Evolutionary conservation across 495 filamentous ascomycete genomes (phyloP).

Genomic region (Aspergillus affinis): DNA sequence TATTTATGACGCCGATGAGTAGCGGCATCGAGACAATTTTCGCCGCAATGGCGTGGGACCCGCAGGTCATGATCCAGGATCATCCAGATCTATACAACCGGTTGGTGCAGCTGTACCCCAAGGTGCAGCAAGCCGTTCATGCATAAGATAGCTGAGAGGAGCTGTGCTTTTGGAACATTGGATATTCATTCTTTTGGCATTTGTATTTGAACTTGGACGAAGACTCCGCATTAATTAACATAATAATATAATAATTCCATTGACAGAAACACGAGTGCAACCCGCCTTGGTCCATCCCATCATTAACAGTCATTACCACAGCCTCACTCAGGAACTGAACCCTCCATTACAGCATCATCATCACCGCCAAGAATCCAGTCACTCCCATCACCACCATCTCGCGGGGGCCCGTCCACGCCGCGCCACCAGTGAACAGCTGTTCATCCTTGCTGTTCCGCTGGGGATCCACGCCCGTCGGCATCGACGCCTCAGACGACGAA

Average conservation of each 20-base stretch:
- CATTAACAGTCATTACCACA: not conserved
- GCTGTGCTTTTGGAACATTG: not conserved
- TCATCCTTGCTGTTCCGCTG: not conserved
- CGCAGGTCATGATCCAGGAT: conserved; percentile 77
- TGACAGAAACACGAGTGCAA: not conserved
- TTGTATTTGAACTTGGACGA: not conserved
- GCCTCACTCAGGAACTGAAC: no score
- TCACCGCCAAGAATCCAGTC: not conserved
- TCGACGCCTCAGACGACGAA: not conserved
- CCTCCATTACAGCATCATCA: not conserved
- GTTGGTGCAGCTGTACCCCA: conserved; percentile 78
- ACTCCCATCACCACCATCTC: not conserved
- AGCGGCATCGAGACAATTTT: conserved; percentile 76
- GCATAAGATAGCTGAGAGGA: conserved; percentile 32
- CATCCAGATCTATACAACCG: conserved; percentile 76
- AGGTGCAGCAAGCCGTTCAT: conserved; percentile 73
- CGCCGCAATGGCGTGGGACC: conserved; percentile 85
- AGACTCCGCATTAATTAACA: not conserved
- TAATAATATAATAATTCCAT: not conserved
- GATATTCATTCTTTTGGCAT: not conserved
- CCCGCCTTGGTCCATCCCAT: not conserved
- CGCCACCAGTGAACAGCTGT: not conserved
- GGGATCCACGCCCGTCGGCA: conserved; percentile 3
- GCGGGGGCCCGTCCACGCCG: not conserved
- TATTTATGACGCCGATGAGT: conserved; percentile 77